phyloP scores from a whole-genome alignment of 495 filamentous ascomycete genomes.

The Viridothelium virens region DNA sequence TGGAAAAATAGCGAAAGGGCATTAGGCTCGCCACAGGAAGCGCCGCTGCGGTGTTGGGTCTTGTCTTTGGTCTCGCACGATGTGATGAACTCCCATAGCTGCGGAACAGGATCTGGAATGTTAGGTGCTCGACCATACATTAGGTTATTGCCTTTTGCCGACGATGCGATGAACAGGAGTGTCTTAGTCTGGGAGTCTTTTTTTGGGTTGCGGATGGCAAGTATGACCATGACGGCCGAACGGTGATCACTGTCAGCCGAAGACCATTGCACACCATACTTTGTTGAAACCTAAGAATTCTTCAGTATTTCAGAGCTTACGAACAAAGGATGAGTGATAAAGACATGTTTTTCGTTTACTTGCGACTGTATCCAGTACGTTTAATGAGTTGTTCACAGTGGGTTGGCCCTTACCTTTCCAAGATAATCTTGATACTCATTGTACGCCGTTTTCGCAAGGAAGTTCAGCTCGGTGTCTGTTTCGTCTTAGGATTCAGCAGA shows the following conservation, averaged over 20 bases:
- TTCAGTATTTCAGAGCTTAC: slow-evolving; percentile 1
- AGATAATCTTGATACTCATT: slow-evolving; percentile 5
- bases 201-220: slow-evolving; percentile 1
- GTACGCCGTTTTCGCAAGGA: slow-evolving; percentile 1
- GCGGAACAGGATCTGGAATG: neutral
- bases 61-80: neutral
- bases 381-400: neutral
- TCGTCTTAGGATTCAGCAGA: neutral
- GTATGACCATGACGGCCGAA: neutral
- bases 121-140: neutral
- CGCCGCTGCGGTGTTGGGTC: neutral
- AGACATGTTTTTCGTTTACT: neutral
- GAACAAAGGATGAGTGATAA: neutral
- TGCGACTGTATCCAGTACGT: neutral
- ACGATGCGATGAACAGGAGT: neutral
- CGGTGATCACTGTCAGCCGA: neutral
- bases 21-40: neutral
- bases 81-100: neutral
- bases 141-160: neutral
- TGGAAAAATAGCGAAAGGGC: neutral
- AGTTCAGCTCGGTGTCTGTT: neutral
- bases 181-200: neutral
- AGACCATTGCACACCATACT: neutral
- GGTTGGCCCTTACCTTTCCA: neutral
- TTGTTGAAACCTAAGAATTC: neutral